Evolutionary conservation across 2,329 filamentous ascomycete species (phyloP).

Genomic region (Scleromitrula shiraiana): DNA sequence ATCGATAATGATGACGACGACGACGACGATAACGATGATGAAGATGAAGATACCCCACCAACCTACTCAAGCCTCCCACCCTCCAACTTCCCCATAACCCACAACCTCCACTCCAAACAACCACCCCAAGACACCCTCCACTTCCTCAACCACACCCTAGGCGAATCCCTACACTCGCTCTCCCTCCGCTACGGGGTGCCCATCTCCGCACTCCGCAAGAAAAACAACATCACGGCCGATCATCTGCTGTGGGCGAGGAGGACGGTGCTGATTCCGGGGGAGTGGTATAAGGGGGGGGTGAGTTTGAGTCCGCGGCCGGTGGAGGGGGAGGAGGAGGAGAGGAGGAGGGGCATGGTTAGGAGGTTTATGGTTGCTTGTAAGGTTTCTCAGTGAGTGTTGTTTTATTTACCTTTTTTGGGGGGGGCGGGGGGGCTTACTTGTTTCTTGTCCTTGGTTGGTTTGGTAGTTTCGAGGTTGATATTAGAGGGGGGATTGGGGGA

Average conservation of each 20-base stretch:
- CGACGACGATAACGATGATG: not conserved
- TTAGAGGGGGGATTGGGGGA: not conserved
- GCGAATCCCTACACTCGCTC: constrained; percentile 60
- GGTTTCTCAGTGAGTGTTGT: constrained; percentile 55
- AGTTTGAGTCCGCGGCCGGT: constrained; percentile 62
- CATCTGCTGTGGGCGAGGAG: constrained; percentile 61
- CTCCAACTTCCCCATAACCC: not conserved
- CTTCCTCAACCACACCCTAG: constrained; percentile 62
- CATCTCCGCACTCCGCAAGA: constrained; percentile 49
- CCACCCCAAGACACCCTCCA: constrained; percentile 65
- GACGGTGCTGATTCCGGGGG: constrained; percentile 63
- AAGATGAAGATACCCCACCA: not conserved
- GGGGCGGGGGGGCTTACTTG: no score
- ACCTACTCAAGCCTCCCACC: not conserved
- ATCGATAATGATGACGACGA: no score
- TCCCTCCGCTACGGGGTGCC: constrained; percentile 67
- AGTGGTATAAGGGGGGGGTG: constrained; percentile 58
- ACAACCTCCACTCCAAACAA: constrained; percentile 15
- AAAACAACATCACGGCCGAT: constrained; percentile 65
- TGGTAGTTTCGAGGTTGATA: not conserved
- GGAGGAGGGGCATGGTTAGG: constrained; percentile 60
- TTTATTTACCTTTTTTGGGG: no score
- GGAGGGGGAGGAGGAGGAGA: constrained; percentile 68
- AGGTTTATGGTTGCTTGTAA: constrained; percentile 76
- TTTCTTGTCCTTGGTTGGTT: not conserved